Evolutionary conservation across 2,329 filamentous ascomycete species (phyloP), one percentile per base, ranked within the genome.

Genomic region (Aspergillus eucalypticola): DNA sequence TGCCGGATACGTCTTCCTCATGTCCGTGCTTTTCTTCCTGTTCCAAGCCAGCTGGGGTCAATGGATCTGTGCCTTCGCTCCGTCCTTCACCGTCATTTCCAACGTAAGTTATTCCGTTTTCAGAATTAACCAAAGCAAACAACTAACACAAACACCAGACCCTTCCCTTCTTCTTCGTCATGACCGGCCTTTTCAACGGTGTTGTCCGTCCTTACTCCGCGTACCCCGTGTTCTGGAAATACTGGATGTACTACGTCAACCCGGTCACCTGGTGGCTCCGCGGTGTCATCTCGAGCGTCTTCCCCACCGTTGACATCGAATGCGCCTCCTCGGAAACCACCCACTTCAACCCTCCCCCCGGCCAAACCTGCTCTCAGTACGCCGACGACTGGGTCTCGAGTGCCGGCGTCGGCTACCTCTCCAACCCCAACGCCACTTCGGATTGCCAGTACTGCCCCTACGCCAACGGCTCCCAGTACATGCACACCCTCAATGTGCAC

Each of bases 61-160:
- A 72, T 94, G 90, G 90, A 91, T 95, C 66, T 90, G 88, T 64
- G 90, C 91, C 0, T 92, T 92, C 74, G 89, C 90, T 0, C 90
- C 90, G 0, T 88, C 82, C 42, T 92, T 92, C 76, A 91, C 89
- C 0, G 89, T 92, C 64, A 91, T 93, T 65, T 86, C 86, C 46
- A 92, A 93, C 69, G 74, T 65, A 60, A 58, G 61, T 25, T 11
- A 29, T 15, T 57, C 35, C 13, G 54, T 13, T 54, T 44, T 8
- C 13, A 11, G 15, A 56, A 23, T 21, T 6, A 48, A 44, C 21
- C 38, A 54, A 46, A 51, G 54, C 5, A 19, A 13, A 4, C 17
- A 46, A 19, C 38, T 61, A 60, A 61, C 48, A n/a, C 7, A 23
- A 27, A 0, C 19, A 48, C 27, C 55, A 82, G 78, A 77, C 88